Base-by-base conservation (phyloP, 2,329 filamentous ascomycete genomes). In the Diaporthe capsici region DNA sequence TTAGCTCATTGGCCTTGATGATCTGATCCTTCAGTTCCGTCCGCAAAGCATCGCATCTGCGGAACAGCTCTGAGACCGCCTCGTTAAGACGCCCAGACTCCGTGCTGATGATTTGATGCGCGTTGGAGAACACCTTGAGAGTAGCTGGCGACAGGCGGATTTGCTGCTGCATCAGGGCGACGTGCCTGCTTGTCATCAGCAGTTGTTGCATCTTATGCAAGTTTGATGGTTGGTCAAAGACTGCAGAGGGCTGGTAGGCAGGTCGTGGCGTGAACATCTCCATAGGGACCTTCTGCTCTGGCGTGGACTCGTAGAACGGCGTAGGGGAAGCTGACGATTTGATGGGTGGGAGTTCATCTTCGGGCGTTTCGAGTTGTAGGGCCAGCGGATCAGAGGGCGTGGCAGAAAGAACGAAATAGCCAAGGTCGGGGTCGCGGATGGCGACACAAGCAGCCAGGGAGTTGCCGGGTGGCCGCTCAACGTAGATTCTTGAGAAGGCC, bases 61-160 rank as follows among this genome's bases (percentile, higher is more conserved):
- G 88, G 84, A 95, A 96, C 8, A 96, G 86, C 79, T 95, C 93
- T 1, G 93, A 90, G 0, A 93, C 94, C 1, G 93, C 94, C 58
- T 90, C 85, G 22, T 93, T 93, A 15, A 96, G 87, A 15, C 87
- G 88, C 78, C 93, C 88, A 0, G 93, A 95, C 82, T 96, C 93
- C 13, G 90, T 88, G 77, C 91, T 91, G 8, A 96, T 86, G 7
- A 94, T 86, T 80, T 93, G 92, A 82, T 96, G 94, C 0, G 92
- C 91, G 76, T 94, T 91, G 39, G 93, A 94, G 78, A 96, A 90
- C 51, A 95, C 87, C 78, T 92, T 90, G 25, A 96, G 87, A 2
- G 93, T 94, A 31, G 93, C 90, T 17, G 93, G 91, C 31, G 92
- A 94, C 31, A 95, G 88, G 75, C 91, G 89, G 72, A 96, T 87